Evolutionary conservation across 176 grass and related monocot genomes (phyloP).

Genomic region (Phoenix roebelenii): DNA sequence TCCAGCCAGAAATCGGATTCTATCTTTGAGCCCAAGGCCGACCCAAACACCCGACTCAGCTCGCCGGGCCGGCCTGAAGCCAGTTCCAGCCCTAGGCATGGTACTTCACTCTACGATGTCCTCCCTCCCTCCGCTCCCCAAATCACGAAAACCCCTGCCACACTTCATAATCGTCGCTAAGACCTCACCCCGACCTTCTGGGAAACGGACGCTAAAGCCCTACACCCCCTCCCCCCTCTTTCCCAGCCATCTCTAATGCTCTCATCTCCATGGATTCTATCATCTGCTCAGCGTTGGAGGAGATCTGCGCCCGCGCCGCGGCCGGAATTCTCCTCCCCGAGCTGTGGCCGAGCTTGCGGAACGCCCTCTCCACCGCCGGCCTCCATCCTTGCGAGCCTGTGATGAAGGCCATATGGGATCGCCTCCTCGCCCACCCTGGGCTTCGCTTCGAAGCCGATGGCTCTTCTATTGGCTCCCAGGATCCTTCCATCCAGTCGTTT

Average conservation of each 20-base stretch:
- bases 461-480: conserved; percentile 23
- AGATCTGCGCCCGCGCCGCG: conserved; percentile 56
- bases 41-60: no score
- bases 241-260: not conserved
- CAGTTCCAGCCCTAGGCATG: no score
- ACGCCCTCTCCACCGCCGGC: conserved; percentile 27
- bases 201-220: not conserved
- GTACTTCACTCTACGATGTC: no score
- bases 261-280: conserved; percentile 52
- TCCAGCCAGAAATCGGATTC: no score
- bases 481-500: conserved; percentile 38
- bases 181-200: no score
- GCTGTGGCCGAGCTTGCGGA: conserved; percentile 39
- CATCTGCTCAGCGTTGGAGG: conserved; percentile 61
- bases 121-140: no score
- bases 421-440: conserved; percentile 48
- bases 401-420: conserved; percentile 52
- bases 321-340: conserved; percentile 39
- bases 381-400: conserved; percentile 34
- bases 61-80: no score
- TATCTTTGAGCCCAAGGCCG: no score
- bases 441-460: conserved; percentile 47
- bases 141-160: no score
- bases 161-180: no score
- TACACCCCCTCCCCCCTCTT: not conserved